Percentiles rank a stretch among this genome's conserved stretches.
These are phyloP conservation scores for Parietichytrium sp. DNA, from an alignment of 108 stramenopile species.

Conservation along the genomic window DNA sequence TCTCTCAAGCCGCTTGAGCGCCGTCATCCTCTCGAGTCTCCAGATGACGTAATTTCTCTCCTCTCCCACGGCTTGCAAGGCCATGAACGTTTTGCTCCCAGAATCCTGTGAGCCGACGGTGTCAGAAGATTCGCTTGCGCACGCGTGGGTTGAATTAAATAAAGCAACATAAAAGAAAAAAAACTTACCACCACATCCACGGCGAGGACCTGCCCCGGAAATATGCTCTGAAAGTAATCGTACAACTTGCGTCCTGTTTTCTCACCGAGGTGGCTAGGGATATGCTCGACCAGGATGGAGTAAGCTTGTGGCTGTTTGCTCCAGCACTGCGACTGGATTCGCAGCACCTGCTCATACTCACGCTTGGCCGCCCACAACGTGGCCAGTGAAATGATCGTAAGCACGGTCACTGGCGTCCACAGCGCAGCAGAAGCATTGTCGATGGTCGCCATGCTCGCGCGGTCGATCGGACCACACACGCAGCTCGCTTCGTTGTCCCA, in stretches of 20 bases:
- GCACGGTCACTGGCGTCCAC: background rate
- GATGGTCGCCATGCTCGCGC: conserved; percentile 38
- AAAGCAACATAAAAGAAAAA: too few species aligned
- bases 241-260: background rate
- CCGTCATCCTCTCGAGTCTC: too few species aligned
- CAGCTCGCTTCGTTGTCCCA: conserved; percentile 32
- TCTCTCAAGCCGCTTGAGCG: too few species aligned
- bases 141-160: too few species aligned
- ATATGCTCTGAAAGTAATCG: conserved; percentile 7
- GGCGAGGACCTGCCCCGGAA: background rate
- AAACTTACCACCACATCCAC: conserved; percentile 15
- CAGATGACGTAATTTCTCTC: too few species aligned
- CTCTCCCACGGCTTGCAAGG: too few species aligned
- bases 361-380: background rate
- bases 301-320: background rate
- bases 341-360: background rate
- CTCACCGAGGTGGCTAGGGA: background rate
- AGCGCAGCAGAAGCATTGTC: background rate
- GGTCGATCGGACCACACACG: conserved; percentile 5
- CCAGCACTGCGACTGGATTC: conserved; percentile 2
- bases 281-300: conserved; percentile 1
- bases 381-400: conserved; percentile 3
- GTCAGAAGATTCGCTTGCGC: too few species aligned
- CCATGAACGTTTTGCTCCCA: too few species aligned
- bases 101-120: too few species aligned